These are phyloP conservation scores for Globisporangium nodosum DNA, from an alignment of 352 stramenopile genomes.

Conservation along the genomic window DNA sequence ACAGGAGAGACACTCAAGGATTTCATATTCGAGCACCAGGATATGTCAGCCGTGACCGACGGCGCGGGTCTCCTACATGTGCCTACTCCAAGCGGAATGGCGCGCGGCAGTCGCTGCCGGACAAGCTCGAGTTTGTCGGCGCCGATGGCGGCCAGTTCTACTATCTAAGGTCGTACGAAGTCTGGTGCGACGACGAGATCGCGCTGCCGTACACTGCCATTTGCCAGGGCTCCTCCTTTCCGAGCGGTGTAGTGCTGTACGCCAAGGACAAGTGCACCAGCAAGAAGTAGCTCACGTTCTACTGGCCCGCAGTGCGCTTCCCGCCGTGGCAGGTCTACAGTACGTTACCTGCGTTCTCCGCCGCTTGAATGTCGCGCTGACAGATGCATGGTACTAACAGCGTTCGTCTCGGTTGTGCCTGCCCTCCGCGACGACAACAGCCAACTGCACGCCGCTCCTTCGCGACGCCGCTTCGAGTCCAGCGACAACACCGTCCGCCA, in stretches of 20 bases:
- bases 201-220: slow-evolving; percentile 8
- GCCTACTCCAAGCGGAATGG: slow-evolving; percentile 8
- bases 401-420: no score
- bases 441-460: no score
- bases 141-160: background rate
- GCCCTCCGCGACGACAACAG: no score
- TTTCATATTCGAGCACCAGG: slow-evolving; percentile 11
- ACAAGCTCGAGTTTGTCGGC: slow-evolving; percentile 1
- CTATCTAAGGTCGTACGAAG: slow-evolving; percentile 8
- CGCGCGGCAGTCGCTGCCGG: slow-evolving; percentile 6
- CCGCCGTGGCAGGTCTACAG: slow-evolving; percentile 15
- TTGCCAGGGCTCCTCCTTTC: slow-evolving; percentile 5
- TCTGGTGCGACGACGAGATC: slow-evolving; percentile 12
- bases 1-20: slow-evolving; percentile 6
- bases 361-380: no score
- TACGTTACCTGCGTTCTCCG: background rate
- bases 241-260: slow-evolving; percentile 6
- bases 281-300: slow-evolving; percentile 12
- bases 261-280: slow-evolving; percentile 8
- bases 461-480: no score
- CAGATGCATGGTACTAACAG: no score
- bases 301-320: slow-evolving; percentile 12
- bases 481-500: no score
- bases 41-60: background rate
- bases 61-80: background rate